phyloP scores from a whole-genome alignment of 1,284 basidiomycete genomes.

The Wallemia hederae region DNA sequence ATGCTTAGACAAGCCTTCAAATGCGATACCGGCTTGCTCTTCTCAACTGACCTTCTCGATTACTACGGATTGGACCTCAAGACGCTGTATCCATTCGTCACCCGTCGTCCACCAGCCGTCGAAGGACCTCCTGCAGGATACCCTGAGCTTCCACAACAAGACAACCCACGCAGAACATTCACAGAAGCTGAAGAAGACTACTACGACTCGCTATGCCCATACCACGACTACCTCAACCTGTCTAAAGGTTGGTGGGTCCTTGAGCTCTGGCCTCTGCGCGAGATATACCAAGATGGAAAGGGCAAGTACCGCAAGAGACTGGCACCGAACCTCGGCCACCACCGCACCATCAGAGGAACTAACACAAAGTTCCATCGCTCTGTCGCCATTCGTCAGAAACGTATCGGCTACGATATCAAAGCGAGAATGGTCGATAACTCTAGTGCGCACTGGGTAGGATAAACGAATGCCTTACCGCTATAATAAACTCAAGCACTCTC shows the following conservation, averaged over 20 bases:
- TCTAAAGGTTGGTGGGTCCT: constrained; percentile 6
- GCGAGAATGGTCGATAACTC: constrained; percentile 6
- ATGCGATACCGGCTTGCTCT: constrained; percentile 10
- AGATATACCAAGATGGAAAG: constrained; percentile 2
- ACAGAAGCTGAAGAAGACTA: constrained; percentile 7
- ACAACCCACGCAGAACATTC: constrained; percentile 2
- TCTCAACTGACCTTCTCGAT: constrained; percentile 8
- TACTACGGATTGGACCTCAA: constrained; percentile 9
- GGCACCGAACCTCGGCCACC: constrained; percentile 4
- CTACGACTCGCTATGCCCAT: constrained; percentile 6
- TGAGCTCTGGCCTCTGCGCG: constrained; percentile 3
- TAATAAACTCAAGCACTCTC: no score
- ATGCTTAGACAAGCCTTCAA: constrained; percentile 12
- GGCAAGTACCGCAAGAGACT: neutral
- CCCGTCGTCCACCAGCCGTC: constrained; percentile 2
- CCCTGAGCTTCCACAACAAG: neutral
- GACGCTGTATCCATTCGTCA: constrained; percentile 4
- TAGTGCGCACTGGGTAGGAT: neutral
- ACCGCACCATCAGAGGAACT: constrained; percentile 5
- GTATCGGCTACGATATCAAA: constrained; percentile 4
- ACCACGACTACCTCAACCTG: constrained; percentile 5
- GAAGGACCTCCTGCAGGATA: constrained; percentile 2
- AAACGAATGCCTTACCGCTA: no score
- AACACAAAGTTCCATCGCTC: constrained; percentile 6
- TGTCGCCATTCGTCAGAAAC: constrained; percentile 3